Percentiles rank a stretch among this genome's conserved stretches.
Evolutionary conservation across 257 asterid genomes (phyloP).

Genomic region (Nemophila menziesii): DNA sequence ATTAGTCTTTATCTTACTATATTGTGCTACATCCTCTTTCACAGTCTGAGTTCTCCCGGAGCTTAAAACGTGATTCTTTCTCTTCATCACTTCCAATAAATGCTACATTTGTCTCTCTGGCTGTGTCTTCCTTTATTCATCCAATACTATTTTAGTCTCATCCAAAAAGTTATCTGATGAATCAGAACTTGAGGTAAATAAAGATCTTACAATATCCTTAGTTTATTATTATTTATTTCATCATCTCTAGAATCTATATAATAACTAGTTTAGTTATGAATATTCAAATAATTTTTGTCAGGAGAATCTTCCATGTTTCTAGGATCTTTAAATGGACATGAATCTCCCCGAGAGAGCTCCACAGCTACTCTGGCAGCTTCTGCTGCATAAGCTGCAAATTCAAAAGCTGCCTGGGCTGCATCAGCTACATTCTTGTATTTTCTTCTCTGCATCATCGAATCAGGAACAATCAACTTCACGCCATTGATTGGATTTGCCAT

Average conservation of each 20-base stretch:
- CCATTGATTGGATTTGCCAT: conserved; percentile 11
- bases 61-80: not conserved
- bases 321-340: conserved; percentile 34
- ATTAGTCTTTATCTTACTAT: not conserved
- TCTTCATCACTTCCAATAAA: conserved; percentile 40
- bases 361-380: conserved; percentile 90
- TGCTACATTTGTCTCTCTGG: conserved; percentile 5
- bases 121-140: conserved; percentile 16
- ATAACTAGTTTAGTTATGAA: conserved; percentile 5
- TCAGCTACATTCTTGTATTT: conserved; percentile 73
- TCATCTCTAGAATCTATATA: conserved; percentile 16
- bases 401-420: conserved; percentile 94
- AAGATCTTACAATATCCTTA: conserved; percentile 16
- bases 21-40: not conserved
- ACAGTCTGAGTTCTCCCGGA: not conserved
- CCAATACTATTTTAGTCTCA: conserved; percentile 1
- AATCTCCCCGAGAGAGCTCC: conserved; percentile 54
- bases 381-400: conserved; percentile 89
- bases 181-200: conserved; percentile 40
- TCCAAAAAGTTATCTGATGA: conserved; percentile 19
- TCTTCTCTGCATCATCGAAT: conserved; percentile 18
- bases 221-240: not conserved
- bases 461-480: conserved; percentile 7
- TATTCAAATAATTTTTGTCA: conserved; percentile 3
- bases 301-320: conserved; percentile 2